Evolutionary conservation across 2,329 filamentous ascomycete species (phyloP).

Genomic region (Amesomyces nigricolor): DNA sequence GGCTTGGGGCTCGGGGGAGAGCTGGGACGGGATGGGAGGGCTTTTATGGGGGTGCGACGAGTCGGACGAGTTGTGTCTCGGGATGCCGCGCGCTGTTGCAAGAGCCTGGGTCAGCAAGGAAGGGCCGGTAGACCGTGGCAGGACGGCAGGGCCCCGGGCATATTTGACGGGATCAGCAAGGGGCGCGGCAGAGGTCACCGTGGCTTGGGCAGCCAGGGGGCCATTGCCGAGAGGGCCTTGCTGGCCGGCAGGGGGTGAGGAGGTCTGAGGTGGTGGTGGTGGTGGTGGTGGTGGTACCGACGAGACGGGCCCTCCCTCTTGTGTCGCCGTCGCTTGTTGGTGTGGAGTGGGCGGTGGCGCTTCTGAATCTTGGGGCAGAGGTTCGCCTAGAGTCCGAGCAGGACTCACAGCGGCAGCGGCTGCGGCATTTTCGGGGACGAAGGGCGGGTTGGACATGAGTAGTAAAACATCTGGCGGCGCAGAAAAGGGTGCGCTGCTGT

Average conservation of each 20-base stretch:
- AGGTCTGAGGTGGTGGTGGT: slow-evolving; percentile 5
- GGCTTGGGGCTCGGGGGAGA: slow-evolving; percentile 19
- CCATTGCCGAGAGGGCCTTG: slow-evolving; percentile 21
- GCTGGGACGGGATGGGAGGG: slow-evolving; percentile 21
- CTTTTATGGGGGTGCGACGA: slow-evolving; percentile 24
- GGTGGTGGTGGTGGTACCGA: slow-evolving; percentile 20
- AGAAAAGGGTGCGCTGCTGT: slow-evolving; percentile 6
- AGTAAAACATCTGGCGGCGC: slow-evolving; percentile 45
- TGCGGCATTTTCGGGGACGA: slow-evolving; percentile 52
- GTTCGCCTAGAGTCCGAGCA: slow-evolving; percentile 20
- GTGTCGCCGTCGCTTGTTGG: not conserved
- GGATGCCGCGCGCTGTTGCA: slow-evolving; percentile 53
- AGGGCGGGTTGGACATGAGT: slow-evolving; percentile 52
- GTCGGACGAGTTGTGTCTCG: slow-evolving; percentile 25
- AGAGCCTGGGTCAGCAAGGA: slow-evolving; percentile 54
- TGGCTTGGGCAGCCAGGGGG: slow-evolving; percentile 19
- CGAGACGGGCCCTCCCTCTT: slow-evolving; percentile 17
- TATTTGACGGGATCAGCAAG: slow-evolving; percentile 44
- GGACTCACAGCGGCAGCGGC: slow-evolving; percentile 40
- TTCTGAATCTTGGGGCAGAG: slow-evolving; percentile 3
- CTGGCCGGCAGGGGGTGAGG: slow-evolving; percentile 11
- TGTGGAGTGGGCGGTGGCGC: slow-evolving; percentile 3
- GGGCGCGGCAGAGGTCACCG: slow-evolving; percentile 24
- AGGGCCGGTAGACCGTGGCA: slow-evolving; percentile 44
- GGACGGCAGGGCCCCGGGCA: slow-evolving; percentile 38